Evolutionary conservation across 2,329 filamentous ascomycete genomes (phyloP).

Genomic region (Aspergillus nomiae): DNA sequence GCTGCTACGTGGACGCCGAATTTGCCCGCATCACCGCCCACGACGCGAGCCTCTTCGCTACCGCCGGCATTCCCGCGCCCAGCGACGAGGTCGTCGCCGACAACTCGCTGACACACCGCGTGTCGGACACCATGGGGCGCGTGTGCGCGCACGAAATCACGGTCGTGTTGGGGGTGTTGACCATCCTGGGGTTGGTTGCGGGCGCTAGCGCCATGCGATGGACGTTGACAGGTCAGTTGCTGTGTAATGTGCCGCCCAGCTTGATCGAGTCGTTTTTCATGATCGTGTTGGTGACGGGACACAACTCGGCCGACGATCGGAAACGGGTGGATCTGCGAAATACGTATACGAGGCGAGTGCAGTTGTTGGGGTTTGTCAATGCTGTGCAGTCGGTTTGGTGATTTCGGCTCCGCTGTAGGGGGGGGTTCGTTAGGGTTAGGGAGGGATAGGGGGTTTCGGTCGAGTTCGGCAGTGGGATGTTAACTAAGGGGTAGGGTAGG

Average conservation of each 20-base stretch:
- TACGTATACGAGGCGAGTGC: conserved; percentile 18
- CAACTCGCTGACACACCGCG: not conserved
- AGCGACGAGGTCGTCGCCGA: not conserved
- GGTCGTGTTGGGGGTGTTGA: not conserved
- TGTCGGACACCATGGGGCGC: not conserved
- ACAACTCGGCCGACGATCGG: conserved; percentile 27
- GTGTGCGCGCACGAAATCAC: not conserved
- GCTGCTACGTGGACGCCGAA: conserved; percentile 14
- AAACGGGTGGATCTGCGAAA: conserved; percentile 20
- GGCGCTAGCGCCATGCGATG: conserved; percentile 29
- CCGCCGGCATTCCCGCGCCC: not conserved
- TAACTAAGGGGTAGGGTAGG: too few species aligned
- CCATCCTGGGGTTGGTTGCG: conserved; percentile 26
- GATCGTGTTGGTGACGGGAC: conserved; percentile 31
- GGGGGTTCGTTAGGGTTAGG: too few species aligned
- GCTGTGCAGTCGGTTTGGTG: not conserved
- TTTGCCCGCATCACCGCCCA: conserved; percentile 1
- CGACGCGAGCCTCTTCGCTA: not conserved
- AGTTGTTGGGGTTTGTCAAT: conserved; percentile 5
- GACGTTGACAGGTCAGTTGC: conserved; percentile 33
- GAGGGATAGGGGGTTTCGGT: too few species aligned
- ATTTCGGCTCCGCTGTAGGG: too few species aligned
- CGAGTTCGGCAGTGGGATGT: too few species aligned
- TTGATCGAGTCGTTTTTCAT: conserved; percentile 35
- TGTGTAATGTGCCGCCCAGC: conserved; percentile 37